Evolutionary conservation across 108 stramenopile genomes (phyloP), one percentile per base, ranked within the genome.

Genomic region (Fistulifera solaris): DNA sequence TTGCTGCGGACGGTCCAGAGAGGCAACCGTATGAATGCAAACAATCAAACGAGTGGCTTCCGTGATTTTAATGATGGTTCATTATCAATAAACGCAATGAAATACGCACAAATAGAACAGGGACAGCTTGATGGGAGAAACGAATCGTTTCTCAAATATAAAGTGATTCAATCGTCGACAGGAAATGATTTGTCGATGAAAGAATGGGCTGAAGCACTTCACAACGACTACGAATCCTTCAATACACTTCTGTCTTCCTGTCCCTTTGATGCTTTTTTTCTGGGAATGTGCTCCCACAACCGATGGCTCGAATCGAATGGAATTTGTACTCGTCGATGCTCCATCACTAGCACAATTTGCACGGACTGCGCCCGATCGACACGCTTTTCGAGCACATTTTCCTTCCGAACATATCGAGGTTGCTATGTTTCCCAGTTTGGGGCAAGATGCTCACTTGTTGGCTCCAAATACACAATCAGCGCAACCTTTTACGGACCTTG

Each of bases 311-410:
- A 57, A 18, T 17, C 60, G 54, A 2, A 78, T 82, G 66, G 77
- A 82, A 59, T 78, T 82, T 62, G 81, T 51, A 0, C 24, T 82
- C 50, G 75, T 78, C 27, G 55, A 73, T 58, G 61, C 62, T 44
- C 77, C 77, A n/a, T 38, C 17, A 2, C 43, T 82, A 6, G 35
- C 41, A 24, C 14, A 27, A 24, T 82, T 82, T 65, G 81, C 72
- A 5, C 66, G 68, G 40, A 10, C 41, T 14, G 7, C 50, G 4
- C 22, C 81, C 1, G 63, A 82, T 63, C 58, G 62, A 49, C 13
- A 62, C 17, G 58, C 76, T 19, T 82, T 82, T 62, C 57, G 56
- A 11, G 61, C 68, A 35, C 63, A 81, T 52, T 68, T 81, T 27
- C n/a, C 41, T 0, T 7, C 28, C 27, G 21, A 23, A 38, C 12